A percentile compares a stretch with the other conserved stretches of the same genome.
These are phyloP conservation scores for Ammopiptanthus mongolicus DNA, from an alignment of 306 rosid species.

Conservation along the genomic window DNA sequence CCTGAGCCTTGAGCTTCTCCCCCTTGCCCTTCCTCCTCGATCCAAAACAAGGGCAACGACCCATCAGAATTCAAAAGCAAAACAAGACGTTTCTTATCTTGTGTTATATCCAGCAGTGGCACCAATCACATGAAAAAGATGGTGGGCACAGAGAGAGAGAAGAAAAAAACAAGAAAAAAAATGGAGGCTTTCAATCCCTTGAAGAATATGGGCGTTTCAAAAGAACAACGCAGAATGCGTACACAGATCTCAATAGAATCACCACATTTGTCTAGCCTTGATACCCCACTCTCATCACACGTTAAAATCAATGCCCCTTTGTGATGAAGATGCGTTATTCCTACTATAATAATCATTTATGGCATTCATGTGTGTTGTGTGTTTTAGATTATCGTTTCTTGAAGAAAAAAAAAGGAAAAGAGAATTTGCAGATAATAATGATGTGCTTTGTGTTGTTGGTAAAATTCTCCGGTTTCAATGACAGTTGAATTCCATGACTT, in stretches of 20 bases:
- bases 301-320: neutral
- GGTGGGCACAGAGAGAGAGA: neutral
- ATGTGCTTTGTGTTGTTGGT: neutral
- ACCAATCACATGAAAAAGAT: neutral
- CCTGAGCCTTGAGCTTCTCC: neutral
- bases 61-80: conserved; percentile 22
- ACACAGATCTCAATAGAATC: conserved; percentile 9
- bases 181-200: neutral
- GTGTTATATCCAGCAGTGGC: neutral
- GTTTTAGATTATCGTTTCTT: neutral
- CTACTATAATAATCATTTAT: neutral
- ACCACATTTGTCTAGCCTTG: too few relatives aligned
- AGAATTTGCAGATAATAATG: neutral
- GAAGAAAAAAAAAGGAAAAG: neutral
- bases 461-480: neutral
- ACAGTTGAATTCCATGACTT: neutral
- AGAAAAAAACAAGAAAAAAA: neutral
- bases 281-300: neutral
- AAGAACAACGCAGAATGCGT: too few relatives aligned
- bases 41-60: conserved; percentile 36
- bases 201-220: neutral
- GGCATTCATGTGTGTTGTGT: neutral
- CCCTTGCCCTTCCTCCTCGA: conserved; percentile 16
- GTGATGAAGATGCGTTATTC: neutral
- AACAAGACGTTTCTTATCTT: neutral